These are phyloP conservation scores for Musa itinerans DNA, from an alignment of 176 grass and related monocot genomes.

Conservation along the genomic window DNA sequence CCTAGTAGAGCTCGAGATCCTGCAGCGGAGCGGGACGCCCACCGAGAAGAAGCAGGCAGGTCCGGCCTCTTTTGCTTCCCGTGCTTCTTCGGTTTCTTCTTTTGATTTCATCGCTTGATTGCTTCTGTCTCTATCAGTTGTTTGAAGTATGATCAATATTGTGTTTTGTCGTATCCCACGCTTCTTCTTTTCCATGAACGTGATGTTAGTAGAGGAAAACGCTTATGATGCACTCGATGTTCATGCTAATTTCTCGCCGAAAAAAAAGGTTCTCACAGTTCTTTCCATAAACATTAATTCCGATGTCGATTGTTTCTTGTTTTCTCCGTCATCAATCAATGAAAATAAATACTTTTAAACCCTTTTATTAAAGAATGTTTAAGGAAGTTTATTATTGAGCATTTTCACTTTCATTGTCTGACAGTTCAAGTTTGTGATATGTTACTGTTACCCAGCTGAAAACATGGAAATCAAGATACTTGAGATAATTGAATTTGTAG, in stretches of 20 bases:
- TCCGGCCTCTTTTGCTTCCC: slow-evolving; percentile 2
- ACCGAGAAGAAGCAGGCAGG: slow-evolving; percentile 91
- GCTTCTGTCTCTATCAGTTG: neutral
- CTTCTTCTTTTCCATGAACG: too few species aligned
- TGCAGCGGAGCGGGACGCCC: slow-evolving; percentile 79
- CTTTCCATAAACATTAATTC: too few species aligned
- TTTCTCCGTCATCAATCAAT: too few species aligned
- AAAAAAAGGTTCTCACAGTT: neutral
- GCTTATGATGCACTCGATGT: neutral
- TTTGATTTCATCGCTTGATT: neutral
- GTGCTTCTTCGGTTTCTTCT: neutral
- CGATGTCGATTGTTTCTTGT: too few species aligned
- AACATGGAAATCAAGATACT: neutral
- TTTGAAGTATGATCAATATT: neutral
- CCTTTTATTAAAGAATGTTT: neutral
- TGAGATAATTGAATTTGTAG: neutral
- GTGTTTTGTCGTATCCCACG: neutral
- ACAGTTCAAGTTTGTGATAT: neutral
- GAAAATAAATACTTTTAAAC: too few species aligned
- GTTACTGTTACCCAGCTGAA: neutral
- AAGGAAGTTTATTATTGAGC: neutral
- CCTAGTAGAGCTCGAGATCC: slow-evolving; percentile 95
- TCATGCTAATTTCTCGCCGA: neutral
- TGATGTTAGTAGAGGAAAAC: too few species aligned
- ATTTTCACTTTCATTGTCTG: neutral